These are phyloP conservation scores for Peronospora farinosa DNA, from an alignment of 352 stramenopile genomes.

Conservation along the genomic window DNA sequence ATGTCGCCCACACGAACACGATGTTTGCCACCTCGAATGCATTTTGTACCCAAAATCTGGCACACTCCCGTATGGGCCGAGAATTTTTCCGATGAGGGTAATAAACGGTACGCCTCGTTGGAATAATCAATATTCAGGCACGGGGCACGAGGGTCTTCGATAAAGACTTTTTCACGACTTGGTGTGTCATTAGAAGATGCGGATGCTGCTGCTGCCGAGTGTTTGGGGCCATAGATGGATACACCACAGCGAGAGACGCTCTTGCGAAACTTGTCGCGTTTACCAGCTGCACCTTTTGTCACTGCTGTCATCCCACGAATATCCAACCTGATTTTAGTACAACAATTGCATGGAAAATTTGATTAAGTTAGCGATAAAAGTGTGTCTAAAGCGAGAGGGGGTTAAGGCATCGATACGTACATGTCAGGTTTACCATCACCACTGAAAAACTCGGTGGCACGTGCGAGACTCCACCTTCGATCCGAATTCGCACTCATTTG, in stretches of 20 bases:
- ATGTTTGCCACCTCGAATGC: conserved; percentile 77
- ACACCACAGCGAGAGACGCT: conserved; percentile 80
- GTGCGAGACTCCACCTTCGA: conserved; percentile 78
- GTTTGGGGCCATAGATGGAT: conserved; percentile 83
- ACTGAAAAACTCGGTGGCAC: conserved; percentile 84
- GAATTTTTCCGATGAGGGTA: conserved; percentile 83
- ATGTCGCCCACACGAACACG: conserved; percentile 80
- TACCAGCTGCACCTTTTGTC: conserved; percentile 76
- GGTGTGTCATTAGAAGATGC: conserved; percentile 18
- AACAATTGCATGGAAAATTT: not conserved
- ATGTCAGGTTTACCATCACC: conserved; percentile 85
- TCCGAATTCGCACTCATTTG: conserved; percentile 58
- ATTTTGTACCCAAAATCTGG: conserved; percentile 84
- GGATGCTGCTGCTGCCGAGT: conserved; percentile 37
- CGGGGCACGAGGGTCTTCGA: conserved; percentile 76
- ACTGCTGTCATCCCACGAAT: conserved; percentile 84
- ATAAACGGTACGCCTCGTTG: conserved; percentile 77
- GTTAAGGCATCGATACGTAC: conserved; percentile 23
- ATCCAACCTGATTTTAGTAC: conserved; percentile 46
- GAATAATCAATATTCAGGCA: conserved; percentile 86
- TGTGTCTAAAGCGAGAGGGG: not conserved
- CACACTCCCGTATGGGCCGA: conserved; percentile 82
- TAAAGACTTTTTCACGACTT: conserved; percentile 76
- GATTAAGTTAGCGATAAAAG: not conserved
- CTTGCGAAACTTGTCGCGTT: conserved; percentile 86